Evolutionary conservation across 176 grass and related monocot genomes (phyloP).

Genomic region (Eleusine coracana): DNA sequence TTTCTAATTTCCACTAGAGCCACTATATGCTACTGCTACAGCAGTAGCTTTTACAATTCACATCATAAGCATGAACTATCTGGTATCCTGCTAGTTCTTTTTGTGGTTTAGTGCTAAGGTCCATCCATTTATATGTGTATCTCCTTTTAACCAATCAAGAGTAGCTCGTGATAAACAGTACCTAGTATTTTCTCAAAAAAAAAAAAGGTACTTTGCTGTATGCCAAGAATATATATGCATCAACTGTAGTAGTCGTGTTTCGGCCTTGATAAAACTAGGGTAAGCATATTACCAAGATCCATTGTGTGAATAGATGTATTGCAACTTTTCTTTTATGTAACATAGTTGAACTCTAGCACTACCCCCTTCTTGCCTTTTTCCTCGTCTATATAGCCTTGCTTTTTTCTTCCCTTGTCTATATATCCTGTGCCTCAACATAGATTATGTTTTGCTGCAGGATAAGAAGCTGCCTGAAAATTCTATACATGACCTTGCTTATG

Average conservation of each 20-base stretch:
- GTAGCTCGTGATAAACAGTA: neutral
- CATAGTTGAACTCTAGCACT: constrained; percentile 6
- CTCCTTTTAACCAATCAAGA: neutral
- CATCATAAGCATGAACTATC: constrained; percentile 13
- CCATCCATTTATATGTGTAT: neutral
- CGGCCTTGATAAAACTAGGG: neutral
- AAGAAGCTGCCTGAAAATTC: constrained; percentile 82
- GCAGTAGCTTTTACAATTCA: neutral
- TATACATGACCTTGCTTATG: constrained; percentile 84
- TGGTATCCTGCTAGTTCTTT: constrained; percentile 7
- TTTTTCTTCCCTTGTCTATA: constrained; percentile 25
- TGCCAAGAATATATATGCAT: neutral
- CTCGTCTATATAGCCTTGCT: constrained; percentile 17
- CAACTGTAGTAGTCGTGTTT: neutral
- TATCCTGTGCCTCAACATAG: constrained; percentile 11
- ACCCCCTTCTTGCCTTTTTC: constrained; percentile 2
- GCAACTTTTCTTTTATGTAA: constrained; percentile 11
- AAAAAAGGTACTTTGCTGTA: neutral
- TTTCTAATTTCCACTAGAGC: neutral
- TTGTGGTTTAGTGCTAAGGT: constrained; percentile 5
- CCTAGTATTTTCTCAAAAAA: neutral
- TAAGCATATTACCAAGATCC: neutral
- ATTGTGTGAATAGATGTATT: neutral
- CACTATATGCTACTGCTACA: neutral
- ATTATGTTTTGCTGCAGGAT: constrained; percentile 62